Percentiles rank a stretch among this genome's conserved stretches.
phyloP scores from a whole-genome alignment of 2,329 filamentous ascomycete species.

The Teratosphaeria pseudoeucalypti region DNA sequence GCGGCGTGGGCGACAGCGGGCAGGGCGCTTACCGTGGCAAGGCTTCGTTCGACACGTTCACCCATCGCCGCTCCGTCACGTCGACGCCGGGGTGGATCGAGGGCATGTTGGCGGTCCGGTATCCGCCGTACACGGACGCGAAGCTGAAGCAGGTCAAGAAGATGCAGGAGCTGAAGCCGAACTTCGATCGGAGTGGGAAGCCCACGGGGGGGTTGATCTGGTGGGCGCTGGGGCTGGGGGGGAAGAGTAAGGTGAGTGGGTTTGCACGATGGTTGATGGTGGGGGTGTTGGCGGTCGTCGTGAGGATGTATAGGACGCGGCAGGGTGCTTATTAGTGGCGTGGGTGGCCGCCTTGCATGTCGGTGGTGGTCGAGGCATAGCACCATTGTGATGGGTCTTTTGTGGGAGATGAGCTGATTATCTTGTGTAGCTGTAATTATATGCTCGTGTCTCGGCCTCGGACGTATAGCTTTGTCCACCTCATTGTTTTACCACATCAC shows the following conservation, averaged over 20 bases:
- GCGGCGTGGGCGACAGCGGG: slow-evolving; percentile 72
- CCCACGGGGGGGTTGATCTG: slow-evolving; percentile 19
- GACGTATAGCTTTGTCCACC: too few species aligned
- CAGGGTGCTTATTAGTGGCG: too few species aligned
- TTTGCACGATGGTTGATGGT: slow-evolving; percentile 21
- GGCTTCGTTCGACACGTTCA: slow-evolving; percentile 59
- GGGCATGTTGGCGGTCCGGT: slow-evolving; percentile 54
- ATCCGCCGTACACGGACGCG: slow-evolving; percentile 47
- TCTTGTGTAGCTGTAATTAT: too few species aligned
- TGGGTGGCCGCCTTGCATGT: too few species aligned
- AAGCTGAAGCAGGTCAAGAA: slow-evolving; percentile 44
- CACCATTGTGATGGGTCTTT: too few species aligned
- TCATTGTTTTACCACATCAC: too few species aligned
- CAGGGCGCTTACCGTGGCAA: slow-evolving; percentile 68
- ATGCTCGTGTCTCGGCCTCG: too few species aligned
- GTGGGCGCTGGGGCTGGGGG: slow-evolving; percentile 23
- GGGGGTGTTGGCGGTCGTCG: slow-evolving; percentile 5
- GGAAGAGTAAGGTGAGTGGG: slow-evolving; percentile 16
- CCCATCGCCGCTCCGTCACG: slow-evolving; percentile 51
- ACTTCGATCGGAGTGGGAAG: slow-evolving; percentile 50
- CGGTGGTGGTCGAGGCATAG: background rate
- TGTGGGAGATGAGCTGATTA: too few species aligned
- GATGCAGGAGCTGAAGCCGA: slow-evolving; percentile 44
- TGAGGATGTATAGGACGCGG: slow-evolving; percentile 1
- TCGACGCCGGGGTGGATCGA: slow-evolving; percentile 60